Evolutionary conservation across 345 rosid species (phyloP), one percentile per base, ranked within the genome.

Genomic region (Brassica incana): DNA sequence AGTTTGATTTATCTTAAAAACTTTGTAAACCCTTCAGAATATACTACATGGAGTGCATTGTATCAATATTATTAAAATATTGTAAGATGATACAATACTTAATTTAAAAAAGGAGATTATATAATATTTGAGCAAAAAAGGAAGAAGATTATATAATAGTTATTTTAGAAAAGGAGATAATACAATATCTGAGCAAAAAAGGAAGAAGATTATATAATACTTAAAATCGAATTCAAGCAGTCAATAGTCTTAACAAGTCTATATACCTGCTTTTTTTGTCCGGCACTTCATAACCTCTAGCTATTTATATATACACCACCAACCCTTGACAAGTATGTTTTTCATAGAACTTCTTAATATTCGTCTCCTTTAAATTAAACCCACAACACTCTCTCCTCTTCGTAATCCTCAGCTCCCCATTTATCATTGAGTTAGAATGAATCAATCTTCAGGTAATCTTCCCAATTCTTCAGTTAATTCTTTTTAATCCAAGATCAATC

Each of bases 381-480:
- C 33, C 65, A 48, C 23, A 79, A 16, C 72, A 38, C 12, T 65
- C 50, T 56, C 73, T 58, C 29, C 8, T 68, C 54, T 69, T 62
- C 83, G 36, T 27, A 74, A 52, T 63, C 62, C 10, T 69, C 12
- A 67, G 16, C 54, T 79, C 27, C 4, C 36, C 6, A 56, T 50
- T 71, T 40, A 20, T 52, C 71, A 35, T 25, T 29, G 1, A 59
- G 8, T 67, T 45, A 76, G 1, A 67, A 86, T 86, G 86, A 82
- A 80, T 65, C 87, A 65, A 38, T 30, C 66, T 66, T 66, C 85
- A 33, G 81, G 84, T 82, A 65, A 72, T 5, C 48, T 14, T 69
- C 73, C 30, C 1, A 16, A 2, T 33, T 35, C 20, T 56, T 27
- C 8, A 58, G 8, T 72, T 65, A 3, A 2, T 33, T 50, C 27